phyloP scores from a whole-genome alignment of 2,329 filamentous ascomycete species.

The Thelonectria discophora region DNA sequence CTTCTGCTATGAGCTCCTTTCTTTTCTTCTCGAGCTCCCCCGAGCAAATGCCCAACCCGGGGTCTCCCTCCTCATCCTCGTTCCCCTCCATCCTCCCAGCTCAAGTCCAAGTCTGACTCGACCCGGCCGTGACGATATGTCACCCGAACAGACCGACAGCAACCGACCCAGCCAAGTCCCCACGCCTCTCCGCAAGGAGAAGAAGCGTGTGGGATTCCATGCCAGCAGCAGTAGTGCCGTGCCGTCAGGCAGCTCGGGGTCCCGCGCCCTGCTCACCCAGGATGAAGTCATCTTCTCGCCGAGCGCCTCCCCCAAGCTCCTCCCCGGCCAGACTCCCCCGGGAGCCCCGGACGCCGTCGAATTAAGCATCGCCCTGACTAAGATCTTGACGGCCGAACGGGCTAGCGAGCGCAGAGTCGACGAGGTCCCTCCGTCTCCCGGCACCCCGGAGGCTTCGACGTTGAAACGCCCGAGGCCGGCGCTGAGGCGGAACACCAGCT shows the following conservation, averaged over 20 bases:
- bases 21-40: constrained; percentile 27
- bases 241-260: constrained; percentile 18
- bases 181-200: constrained; percentile 48
- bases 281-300: constrained; percentile 40
- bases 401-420: constrained; percentile 33
- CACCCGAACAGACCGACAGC: constrained; percentile 41
- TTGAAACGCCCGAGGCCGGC: constrained; percentile 48
- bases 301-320: constrained; percentile 39
- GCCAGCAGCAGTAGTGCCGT: constrained; percentile 42
- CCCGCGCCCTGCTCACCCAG: constrained; percentile 20
- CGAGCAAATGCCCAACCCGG: constrained; percentile 27
- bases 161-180: constrained; percentile 42
- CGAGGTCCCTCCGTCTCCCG: constrained; percentile 22
- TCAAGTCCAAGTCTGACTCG: constrained; percentile 4
- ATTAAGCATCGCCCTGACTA: constrained; percentile 50
- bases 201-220: constrained; percentile 54
- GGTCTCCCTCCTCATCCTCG: constrained; percentile 24
- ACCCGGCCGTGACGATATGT: constrained; percentile 29
- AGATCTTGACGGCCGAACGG: constrained; percentile 49
- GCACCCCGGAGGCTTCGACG: constrained; percentile 29
- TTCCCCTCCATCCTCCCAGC: constrained; percentile 8
- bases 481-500: constrained; percentile 55
- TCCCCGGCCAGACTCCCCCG: constrained; percentile 40
- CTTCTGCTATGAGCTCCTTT: constrained; percentile 33
- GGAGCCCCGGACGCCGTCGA: constrained; percentile 52